These are phyloP conservation scores for Raffaelea ambrosiae DNA, from an alignment of 2,329 filamentous ascomycete genomes.

Conservation along the genomic window DNA sequence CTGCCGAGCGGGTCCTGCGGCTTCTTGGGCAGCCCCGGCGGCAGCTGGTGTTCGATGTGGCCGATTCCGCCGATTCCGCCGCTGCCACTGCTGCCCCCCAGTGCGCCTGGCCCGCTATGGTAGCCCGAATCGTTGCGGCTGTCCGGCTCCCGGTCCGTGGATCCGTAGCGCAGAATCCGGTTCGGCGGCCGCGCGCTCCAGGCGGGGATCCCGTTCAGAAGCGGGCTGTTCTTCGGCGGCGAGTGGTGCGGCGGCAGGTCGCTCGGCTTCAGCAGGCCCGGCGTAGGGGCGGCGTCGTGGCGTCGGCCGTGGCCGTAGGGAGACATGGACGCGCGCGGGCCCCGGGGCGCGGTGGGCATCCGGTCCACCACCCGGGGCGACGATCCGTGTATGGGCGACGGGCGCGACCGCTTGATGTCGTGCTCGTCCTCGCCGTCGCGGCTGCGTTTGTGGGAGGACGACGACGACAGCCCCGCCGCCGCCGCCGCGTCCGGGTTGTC, in stretches of 20 bases:
- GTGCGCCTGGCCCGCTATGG: background rate
- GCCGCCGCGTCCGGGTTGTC: background rate
- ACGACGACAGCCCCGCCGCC: no score
- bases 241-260: background rate
- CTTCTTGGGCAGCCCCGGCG: background rate
- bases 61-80: no score
- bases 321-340: background rate
- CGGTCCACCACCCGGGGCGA: background rate
- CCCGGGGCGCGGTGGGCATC: background rate
- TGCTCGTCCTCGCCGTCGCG: slow-evolving; percentile 5
- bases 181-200: slow-evolving; percentile 5
- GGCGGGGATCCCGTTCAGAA: background rate
- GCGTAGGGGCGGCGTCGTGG: background rate
- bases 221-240: background rate
- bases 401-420: slow-evolving; percentile 8
- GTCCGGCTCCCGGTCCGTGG: background rate
- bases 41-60: background rate
- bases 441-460: slow-evolving; percentile 6
- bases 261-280: background rate
- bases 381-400: slow-evolving; percentile 2
- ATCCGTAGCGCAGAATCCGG: slow-evolving; percentile 5
- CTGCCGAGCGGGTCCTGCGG: background rate
- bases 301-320: background rate
- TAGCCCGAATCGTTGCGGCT: background rate
- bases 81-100: no score